Evolutionary conservation across 192 early-diverging fungal species (phyloP), one percentile per base, ranked within the genome.

Genomic region (Backusella sp.): DNA sequence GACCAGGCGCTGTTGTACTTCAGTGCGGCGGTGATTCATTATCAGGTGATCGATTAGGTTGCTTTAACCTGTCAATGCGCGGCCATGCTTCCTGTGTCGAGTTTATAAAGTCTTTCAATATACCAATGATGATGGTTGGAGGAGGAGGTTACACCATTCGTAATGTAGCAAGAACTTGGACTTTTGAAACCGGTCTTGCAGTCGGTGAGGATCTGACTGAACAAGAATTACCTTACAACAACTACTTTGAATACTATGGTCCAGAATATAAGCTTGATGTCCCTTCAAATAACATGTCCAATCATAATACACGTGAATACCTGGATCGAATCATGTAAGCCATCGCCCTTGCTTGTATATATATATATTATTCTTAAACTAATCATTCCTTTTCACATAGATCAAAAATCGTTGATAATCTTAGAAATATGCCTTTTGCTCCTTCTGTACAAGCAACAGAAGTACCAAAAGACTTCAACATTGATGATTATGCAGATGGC

Each of bases 101-200:
- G 66, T 98, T 95, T 86, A 92, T 98, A 75, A 97, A 96, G 66
- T 87, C 82, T 8, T 95, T 98, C 81, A 93, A 95, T 68, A 80
- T 99, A 21, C 98, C 98, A 30, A 88, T 97, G 86, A 79, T 99
- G 28, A 92, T 98, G 37, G 85, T 98, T 1, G 98, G 98, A 30
- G 98, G 98, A 23, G 98, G 98, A 23, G 98, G 98, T 14, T 99
- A 99, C 78, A 99, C 98, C 0, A 96, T 98, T 80, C 89, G 96
- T 28, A 97, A 99, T 81, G 96, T 98, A 4, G 92, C 95, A 37
- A 90, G 97, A 6, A 91, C 92, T 30, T 98, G 96, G 97, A 92
- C 95, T 7, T 98, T 97, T 82, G 98, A 99, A 78, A 99, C 98
- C 4, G 87, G 91, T 11, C 87, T 96, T 6, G 87, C 94, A 23